Evolutionary conservation across 176 grass and related monocot genomes (phyloP).

Genomic region (Coix lacrymajobi): DNA sequence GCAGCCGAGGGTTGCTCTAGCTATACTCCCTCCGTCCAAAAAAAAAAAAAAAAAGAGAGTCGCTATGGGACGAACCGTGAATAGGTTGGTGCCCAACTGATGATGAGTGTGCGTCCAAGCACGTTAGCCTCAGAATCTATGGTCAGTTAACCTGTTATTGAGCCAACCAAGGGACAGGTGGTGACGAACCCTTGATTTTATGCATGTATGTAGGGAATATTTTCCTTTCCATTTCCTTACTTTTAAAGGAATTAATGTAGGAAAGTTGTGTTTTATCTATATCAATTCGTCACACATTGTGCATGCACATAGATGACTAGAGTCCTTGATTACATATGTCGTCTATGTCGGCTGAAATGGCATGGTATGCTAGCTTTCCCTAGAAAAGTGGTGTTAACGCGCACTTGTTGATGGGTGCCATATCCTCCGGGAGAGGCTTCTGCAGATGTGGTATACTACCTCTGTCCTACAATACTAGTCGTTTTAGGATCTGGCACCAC

Average conservation of each 20-base stretch:
- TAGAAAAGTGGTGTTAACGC: neutral
- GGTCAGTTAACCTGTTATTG: neutral
- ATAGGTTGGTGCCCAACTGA: neutral
- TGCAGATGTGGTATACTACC: neutral
- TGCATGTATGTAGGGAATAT: neutral
- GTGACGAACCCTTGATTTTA: neutral
- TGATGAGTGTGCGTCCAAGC: neutral
- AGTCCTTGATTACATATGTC: too few relatives aligned
- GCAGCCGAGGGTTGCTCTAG: too few relatives aligned
- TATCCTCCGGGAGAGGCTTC: neutral
- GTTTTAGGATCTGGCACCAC: too few relatives aligned
- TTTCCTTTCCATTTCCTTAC: neutral
- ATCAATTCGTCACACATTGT: neutral
- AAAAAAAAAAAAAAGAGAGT: too few relatives aligned
- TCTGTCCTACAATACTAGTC: too few relatives aligned
- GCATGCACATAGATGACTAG: too few relatives aligned
- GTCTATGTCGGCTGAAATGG: neutral
- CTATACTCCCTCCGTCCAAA: too few relatives aligned
- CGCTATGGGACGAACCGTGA: too few relatives aligned
- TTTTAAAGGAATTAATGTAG: neutral
- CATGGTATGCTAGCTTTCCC: neutral
- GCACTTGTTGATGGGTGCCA: neutral
- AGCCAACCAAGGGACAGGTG: neutral
- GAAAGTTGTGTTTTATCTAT: neutral
- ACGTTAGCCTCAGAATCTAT: neutral